Percentiles rank a stretch among this genome's conserved stretches.
These are phyloP conservation scores for Penicillium aurantiogriseum DNA, from an alignment of 2,329 filamentous ascomycete genomes.

Conservation along the genomic window DNA sequence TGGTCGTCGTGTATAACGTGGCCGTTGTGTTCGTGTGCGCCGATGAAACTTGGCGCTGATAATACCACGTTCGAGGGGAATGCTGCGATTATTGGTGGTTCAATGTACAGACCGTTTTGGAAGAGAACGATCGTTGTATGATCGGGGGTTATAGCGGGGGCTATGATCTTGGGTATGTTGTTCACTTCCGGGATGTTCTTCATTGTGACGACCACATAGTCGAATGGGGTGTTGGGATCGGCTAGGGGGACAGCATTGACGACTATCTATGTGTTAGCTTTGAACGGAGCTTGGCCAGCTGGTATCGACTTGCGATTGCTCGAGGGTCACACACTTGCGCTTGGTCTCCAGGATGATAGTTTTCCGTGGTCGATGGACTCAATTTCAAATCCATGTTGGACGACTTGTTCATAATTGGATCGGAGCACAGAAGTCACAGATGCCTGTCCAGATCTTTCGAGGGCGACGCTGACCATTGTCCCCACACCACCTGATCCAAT, in stretches of 20 bases:
- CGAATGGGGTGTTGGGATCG: slow-evolving; percentile 37
- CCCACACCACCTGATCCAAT: slow-evolving; percentile 58
- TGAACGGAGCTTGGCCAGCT: not conserved
- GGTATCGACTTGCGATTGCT: not conserved
- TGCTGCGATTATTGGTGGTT: slow-evolving; percentile 50
- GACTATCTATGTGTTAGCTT: slow-evolving; percentile 36
- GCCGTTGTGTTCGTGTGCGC: slow-evolving; percentile 52
- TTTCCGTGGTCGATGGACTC: slow-evolving; percentile 56
- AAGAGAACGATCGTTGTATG: slow-evolving; percentile 57
- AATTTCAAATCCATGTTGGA: slow-evolving; percentile 53
- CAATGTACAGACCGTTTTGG: slow-evolving; percentile 65
- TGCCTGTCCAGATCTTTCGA: slow-evolving; percentile 53
- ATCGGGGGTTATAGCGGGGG: slow-evolving; percentile 51
- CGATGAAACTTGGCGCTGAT: slow-evolving; percentile 54
- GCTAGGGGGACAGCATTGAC: slow-evolving; percentile 49
- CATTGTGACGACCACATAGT: slow-evolving; percentile 60
- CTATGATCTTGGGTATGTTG: slow-evolving; percentile 18
- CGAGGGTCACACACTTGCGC: slow-evolving; percentile 26
- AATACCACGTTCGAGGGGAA: slow-evolving; percentile 56
- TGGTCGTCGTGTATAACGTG: slow-evolving; percentile 54
- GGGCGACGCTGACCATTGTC: slow-evolving; percentile 55
- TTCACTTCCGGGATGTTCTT: slow-evolving; percentile 59
- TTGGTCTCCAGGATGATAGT: slow-evolving; percentile 52
- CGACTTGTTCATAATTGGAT: slow-evolving; percentile 55
- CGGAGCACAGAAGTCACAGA: slow-evolving; percentile 55